Percentiles rank a stretch among this genome's conserved stretches.
These are phyloP conservation scores for Fusarium sp. DNA, from an alignment of 2,329 filamentous ascomycete species.

Conservation along the genomic window DNA sequence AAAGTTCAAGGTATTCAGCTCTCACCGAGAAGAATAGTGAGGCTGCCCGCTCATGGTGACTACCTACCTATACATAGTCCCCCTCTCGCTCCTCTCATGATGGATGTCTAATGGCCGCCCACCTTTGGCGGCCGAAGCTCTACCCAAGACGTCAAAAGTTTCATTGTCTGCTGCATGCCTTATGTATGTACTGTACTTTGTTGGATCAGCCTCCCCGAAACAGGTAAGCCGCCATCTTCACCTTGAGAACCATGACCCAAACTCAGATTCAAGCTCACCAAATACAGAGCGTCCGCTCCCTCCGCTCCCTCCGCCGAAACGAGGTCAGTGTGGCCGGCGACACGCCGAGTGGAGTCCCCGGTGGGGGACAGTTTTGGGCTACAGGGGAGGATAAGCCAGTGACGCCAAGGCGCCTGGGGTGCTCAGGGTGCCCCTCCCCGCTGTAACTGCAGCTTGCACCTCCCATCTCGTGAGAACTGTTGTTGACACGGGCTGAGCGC, in stretches of 20 bases:
- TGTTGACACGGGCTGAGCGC: conserved; percentile 6
- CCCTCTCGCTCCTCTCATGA: conserved; percentile 2
- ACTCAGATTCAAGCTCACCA: conserved; percentile 33
- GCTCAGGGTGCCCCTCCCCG: conserved; percentile 30
- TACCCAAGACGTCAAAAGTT: neutral
- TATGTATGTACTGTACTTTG: neutral
- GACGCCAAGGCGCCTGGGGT: conserved; percentile 26
- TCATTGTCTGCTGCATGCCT: neutral
- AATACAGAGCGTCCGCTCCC: conserved; percentile 13
- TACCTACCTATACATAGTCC: neutral
- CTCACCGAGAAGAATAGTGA: neutral
- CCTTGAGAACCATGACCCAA: conserved; percentile 9
- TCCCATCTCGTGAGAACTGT: conserved; percentile 10
- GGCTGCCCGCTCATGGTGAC: conserved; percentile 2
- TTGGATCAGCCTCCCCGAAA: conserved; percentile 16
- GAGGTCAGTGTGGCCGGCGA: conserved; percentile 38
- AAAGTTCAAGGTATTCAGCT: neutral
- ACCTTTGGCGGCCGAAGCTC: neutral
- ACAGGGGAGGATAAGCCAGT: conserved; percentile 19
- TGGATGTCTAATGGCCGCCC: neutral
- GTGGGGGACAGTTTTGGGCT: conserved; percentile 32
- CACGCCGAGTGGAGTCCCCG: conserved; percentile 38
- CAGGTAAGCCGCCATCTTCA: conserved; percentile 22
- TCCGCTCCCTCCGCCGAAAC: conserved; percentile 29
- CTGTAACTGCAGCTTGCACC: conserved; percentile 1